phyloP scores from a whole-genome alignment of 2,329 filamentous ascomycete species.

The Rutstroemia sp. region DNA sequence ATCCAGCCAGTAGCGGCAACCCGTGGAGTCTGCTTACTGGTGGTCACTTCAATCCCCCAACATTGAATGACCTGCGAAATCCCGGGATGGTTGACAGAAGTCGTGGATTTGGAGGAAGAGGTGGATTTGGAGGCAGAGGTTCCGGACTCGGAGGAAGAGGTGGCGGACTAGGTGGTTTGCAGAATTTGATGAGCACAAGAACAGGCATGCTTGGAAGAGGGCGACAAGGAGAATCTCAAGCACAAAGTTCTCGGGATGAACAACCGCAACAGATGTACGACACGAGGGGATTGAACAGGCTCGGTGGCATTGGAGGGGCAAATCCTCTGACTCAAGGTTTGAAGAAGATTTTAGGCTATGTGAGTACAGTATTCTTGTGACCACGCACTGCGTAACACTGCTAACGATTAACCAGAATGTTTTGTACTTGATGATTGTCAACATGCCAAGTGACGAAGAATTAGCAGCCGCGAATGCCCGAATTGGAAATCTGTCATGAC shows the following conservation, averaged over 20 bases:
- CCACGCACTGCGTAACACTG: not conserved
- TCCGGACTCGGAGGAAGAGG: not conserved
- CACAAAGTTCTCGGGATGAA: not conserved
- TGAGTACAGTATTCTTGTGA: not conserved
- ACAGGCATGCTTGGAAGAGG: not conserved
- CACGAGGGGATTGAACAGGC: not conserved
- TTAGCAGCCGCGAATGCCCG: not conserved
- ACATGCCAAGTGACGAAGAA: not conserved
- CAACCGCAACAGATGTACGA: not conserved
- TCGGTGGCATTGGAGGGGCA: not conserved
- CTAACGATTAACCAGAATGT: not conserved
- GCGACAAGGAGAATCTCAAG: not conserved
- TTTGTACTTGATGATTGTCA: not conserved
- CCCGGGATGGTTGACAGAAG: not conserved
- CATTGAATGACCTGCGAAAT: not conserved
- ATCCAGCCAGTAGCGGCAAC: slow-evolving; percentile 41
- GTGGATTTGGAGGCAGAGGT: too few species aligned
- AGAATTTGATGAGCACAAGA: not conserved
- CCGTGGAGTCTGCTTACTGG: slow-evolving; percentile 40
- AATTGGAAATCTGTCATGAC: not conserved
- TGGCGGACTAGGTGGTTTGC: too few species aligned
- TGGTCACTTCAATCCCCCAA: slow-evolving; percentile 31
- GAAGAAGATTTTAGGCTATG: not conserved
- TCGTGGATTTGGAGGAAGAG: not conserved
- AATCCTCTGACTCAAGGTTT: not conserved